phyloP scores from a whole-genome alignment of 768 basidiomycete species.

The Tricholoma matsutake region DNA sequence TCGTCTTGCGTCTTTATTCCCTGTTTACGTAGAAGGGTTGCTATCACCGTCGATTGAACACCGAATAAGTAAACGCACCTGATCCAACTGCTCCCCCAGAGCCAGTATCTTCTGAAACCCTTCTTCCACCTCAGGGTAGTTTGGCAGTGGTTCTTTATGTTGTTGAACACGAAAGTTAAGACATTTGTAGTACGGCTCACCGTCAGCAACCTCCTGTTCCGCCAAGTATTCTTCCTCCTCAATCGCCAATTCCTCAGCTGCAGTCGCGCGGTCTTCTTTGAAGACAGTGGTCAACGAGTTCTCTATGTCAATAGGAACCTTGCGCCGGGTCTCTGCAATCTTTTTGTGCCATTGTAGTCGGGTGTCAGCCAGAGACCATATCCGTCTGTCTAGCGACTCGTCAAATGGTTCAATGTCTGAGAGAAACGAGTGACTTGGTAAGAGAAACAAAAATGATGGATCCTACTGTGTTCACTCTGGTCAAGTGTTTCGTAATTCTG shows the following conservation, averaged over 20 bases:
- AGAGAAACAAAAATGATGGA: background rate
- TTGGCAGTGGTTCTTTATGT: constrained; percentile 5
- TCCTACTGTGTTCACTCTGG: constrained; percentile 50
- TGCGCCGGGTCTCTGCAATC: constrained; percentile 65
- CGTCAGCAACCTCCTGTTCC: constrained; percentile 19
- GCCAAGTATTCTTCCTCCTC: constrained; percentile 6
- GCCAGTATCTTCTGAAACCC: constrained; percentile 35
- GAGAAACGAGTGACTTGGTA: constrained; percentile 1
- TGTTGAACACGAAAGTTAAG: background rate
- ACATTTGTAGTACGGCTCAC: constrained; percentile 2
- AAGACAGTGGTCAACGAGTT: constrained; percentile 28
- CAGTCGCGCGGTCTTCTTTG: constrained; percentile 29
- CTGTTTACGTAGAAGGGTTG: background rate
- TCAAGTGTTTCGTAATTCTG: constrained; percentile 67
- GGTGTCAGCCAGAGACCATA: constrained; percentile 78
- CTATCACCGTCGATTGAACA: background rate
- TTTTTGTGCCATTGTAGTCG: constrained; percentile 72
- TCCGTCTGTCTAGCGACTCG: constrained; percentile 77
- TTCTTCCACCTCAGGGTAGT: constrained; percentile 24
- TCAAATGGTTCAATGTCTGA: constrained; percentile 79
- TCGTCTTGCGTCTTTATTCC: constrained; percentile 19
- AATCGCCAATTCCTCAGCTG: constrained; percentile 17
- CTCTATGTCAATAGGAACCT: constrained; percentile 53
- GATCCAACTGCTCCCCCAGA: constrained; percentile 46
- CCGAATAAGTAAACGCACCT: constrained; percentile 35